Percentiles rank a stretch among this genome's conserved stretches.
These are phyloP conservation scores for Oidiodendron maius DNA, from an alignment of 495 filamentous ascomycete species.

Conservation along the genomic window DNA sequence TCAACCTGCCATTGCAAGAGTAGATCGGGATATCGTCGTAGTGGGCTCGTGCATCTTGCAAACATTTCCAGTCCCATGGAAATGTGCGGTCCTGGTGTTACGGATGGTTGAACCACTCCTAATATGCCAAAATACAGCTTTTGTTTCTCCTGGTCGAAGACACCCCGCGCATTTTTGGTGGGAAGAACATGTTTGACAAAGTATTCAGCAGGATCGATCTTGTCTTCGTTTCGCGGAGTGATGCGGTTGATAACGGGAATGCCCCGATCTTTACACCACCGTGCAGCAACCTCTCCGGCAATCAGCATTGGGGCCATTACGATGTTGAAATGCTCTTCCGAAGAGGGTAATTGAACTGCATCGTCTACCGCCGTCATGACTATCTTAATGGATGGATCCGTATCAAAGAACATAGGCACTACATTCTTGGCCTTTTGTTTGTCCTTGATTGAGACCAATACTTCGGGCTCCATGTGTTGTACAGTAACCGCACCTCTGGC, in stretches of 20 bases:
- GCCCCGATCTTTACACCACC: constrained; percentile 65
- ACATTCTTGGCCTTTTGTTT: no score
- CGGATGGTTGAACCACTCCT: constrained; percentile 46
- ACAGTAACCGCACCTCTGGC: constrained; percentile 9
- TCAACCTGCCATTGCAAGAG: constrained; percentile 92
- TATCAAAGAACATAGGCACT: background rate
- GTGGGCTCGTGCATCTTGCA: constrained; percentile 75
- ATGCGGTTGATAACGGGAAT: constrained; percentile 78
- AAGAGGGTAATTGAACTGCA: background rate
- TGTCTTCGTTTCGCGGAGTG: constrained; percentile 54
- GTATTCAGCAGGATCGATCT: constrained; percentile 29
- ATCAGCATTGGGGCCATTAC: constrained; percentile 59
- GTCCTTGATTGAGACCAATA: constrained; percentile 7
- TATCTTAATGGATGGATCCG: constrained; percentile 18
- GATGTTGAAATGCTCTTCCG: background rate
- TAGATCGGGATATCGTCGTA: constrained; percentile 78
- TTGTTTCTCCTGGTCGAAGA: constrained; percentile 18
- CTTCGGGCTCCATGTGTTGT: background rate
- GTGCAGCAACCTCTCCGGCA: constrained; percentile 64
- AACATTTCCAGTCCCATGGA: constrained; percentile 65
- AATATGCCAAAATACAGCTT: constrained; percentile 35
- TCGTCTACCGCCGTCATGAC: background rate
- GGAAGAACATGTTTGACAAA: constrained; percentile 28
- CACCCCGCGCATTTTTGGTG: constrained; percentile 20
- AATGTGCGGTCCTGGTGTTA: constrained; percentile 46